Conservation (phyloP, 495 filamentous ascomycete species). For the Pseudevernia furfuracea region DNA sequence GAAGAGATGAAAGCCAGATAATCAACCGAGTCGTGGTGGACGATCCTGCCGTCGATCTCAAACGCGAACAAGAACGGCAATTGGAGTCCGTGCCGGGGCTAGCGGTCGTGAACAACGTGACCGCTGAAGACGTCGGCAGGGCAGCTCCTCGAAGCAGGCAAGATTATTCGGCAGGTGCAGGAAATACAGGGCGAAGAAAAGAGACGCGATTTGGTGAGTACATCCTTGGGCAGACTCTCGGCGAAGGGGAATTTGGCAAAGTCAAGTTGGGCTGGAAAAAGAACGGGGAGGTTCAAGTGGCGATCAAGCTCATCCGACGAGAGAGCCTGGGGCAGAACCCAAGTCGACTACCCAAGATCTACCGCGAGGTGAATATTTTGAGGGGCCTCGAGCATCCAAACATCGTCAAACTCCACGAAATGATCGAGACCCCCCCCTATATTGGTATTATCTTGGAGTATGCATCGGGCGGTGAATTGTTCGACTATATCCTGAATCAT, state of each 20-base stretch:
- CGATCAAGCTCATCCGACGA: conserved; percentile 94
- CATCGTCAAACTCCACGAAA: conserved; percentile 94
- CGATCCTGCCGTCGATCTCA: conserved; percentile 71
- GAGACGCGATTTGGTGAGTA: conserved; percentile 91
- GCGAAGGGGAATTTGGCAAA: conserved; percentile 97
- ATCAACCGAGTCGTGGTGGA: conserved; percentile 72
- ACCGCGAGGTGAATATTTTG: conserved; percentile 90
- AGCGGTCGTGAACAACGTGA: conserved; percentile 46
- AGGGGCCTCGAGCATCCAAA: conserved; percentile 84
- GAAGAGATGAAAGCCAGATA: conserved; percentile 57
- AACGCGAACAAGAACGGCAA: conserved; percentile 66
- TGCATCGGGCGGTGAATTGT: conserved; percentile 92
- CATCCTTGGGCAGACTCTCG: conserved; percentile 90
- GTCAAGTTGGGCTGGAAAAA: conserved; percentile 99
- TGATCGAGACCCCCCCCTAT: conserved; percentile 93
- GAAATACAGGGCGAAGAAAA: conserved; percentile 48
- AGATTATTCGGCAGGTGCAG: conserved; percentile 53
- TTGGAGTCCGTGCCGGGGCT: conserved; percentile 55
- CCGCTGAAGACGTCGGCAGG: conserved; percentile 54
- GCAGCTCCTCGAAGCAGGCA: conserved; percentile 64
- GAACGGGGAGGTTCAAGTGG: conserved; percentile 88
- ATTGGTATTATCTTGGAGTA: conserved; percentile 99
- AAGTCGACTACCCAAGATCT: conserved; percentile 85
- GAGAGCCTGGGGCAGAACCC: conserved; percentile 83
- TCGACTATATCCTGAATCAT: conserved; percentile 96